phyloP scores from a whole-genome alignment of 78 protist species.

The Dictyostelium purpureum region DNA sequence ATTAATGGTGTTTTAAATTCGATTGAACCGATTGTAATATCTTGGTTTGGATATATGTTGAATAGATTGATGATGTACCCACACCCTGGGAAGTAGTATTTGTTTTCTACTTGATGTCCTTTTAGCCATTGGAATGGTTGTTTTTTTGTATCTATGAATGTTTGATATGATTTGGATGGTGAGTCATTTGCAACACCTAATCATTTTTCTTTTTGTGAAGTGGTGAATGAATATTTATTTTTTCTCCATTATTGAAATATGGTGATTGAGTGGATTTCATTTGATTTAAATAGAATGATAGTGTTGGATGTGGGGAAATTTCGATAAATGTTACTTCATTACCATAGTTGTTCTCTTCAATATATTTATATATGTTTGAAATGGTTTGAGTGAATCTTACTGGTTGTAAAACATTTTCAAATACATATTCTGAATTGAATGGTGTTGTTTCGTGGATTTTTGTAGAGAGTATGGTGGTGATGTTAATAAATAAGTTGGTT shows the following conservation, averaged over 20 bases:
- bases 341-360: not conserved
- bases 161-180: not conserved
- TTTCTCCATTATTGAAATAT: too few relatives aligned
- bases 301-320: slow-evolving; percentile 20
- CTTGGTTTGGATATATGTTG: not conserved
- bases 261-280: not conserved
- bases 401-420: slow-evolving; percentile 19
- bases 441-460: not conserved
- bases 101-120: slow-evolving; percentile 36
- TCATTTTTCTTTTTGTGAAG: not conserved
- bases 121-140: slow-evolving; percentile 32
- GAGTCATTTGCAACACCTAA: not conserved
- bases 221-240: too few relatives aligned
- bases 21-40: not conserved
- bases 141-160: slow-evolving; percentile 4
- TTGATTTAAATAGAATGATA: slow-evolving; percentile 22
- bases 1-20: not conserved
- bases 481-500: not conserved
- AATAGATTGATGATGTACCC: not conserved
- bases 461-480: too few relatives aligned
- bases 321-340: not conserved
- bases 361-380: not conserved
- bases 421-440: not conserved
- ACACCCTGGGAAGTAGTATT: slow-evolving; percentile 47
- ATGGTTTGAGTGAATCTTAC: not conserved